Percentiles rank a stretch among this genome's conserved stretches.
phyloP scores from a whole-genome alignment of 2,329 filamentous ascomycete genomes.

The Didymella pomorum region DNA sequence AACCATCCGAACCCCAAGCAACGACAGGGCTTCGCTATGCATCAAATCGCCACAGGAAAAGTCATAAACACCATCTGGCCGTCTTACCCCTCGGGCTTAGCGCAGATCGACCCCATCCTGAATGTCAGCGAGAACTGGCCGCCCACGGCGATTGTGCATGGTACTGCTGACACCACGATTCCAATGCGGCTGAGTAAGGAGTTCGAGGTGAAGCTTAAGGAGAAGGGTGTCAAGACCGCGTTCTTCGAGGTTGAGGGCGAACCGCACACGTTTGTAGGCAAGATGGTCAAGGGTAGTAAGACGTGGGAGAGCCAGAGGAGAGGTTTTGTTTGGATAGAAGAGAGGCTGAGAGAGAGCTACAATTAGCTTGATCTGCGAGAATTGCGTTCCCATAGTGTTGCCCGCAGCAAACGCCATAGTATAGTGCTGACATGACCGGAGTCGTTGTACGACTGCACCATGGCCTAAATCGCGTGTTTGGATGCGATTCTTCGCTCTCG shows the following conservation, averaged over 20 bases:
- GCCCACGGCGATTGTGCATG: constrained; percentile 28
- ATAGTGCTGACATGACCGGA: too few relatives aligned
- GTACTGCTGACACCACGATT: constrained; percentile 24
- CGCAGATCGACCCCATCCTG: constrained; percentile 18
- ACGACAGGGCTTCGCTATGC: constrained; percentile 25
- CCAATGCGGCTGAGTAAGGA: constrained; percentile 23
- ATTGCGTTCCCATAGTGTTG: too few relatives aligned
- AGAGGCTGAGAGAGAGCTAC: constrained; percentile 4
- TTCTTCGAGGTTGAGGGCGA: constrained; percentile 24
- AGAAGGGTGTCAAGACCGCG: constrained; percentile 8
- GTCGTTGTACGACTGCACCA: neutral
- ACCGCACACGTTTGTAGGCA: constrained; percentile 28
- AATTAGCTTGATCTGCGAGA: neutral
- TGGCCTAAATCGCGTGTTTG: neutral
- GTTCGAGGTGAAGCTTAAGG: constrained; percentile 13
- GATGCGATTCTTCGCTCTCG: neutral
- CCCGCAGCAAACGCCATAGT: too few relatives aligned
- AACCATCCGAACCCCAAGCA: constrained; percentile 10
- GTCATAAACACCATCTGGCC: constrained; percentile 23
- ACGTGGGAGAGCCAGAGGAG: constrained; percentile 23
- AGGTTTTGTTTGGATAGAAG: constrained; percentile 24
- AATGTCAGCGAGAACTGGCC: constrained; percentile 21
- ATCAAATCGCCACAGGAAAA: constrained; percentile 21
- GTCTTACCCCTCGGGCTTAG: neutral
- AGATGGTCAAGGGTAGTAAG: constrained; percentile 24